Evolutionary conservation across 2,329 filamentous ascomycete species (phyloP).

Genomic region (Ophiostoma montium): DNA sequence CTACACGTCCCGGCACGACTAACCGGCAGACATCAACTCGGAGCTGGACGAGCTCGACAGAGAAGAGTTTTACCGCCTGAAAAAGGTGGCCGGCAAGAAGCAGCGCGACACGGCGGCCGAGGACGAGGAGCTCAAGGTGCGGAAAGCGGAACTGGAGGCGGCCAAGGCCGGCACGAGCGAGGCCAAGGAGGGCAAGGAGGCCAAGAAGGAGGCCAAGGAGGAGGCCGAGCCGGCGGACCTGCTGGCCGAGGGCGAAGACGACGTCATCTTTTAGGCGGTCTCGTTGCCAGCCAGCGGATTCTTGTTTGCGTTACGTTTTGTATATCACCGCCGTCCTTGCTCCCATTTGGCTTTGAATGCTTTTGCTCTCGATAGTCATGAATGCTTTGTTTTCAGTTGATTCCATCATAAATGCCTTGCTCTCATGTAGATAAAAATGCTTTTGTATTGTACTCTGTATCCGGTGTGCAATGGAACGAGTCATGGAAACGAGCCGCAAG

Average conservation of each 20-base stretch:
- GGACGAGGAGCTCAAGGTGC: constrained; percentile 63
- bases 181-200: background rate
- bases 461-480: constrained; percentile 11
- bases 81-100: constrained; percentile 85
- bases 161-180: constrained; percentile 20
- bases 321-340: too few relatives aligned
- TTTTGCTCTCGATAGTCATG: too few relatives aligned
- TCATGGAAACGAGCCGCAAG: too few relatives aligned
- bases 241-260: constrained; percentile 56
- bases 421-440: background rate
- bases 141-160: constrained; percentile 39
- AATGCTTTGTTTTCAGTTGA: background rate
- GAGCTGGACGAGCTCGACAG: constrained; percentile 94
- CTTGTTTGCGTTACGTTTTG: too few relatives aligned
- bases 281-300: background rate
- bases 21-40: constrained; percentile 69
- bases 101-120: constrained; percentile 59
- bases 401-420: background rate
- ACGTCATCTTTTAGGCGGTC: constrained; percentile 60
- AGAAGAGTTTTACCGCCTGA: constrained; percentile 95
- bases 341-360: too few relatives aligned
- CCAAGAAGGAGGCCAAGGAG: constrained; percentile 13
- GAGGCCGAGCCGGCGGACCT: constrained; percentile 44
- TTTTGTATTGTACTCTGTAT: background rate
- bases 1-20: background rate